phyloP scores from a whole-genome alignment of 495 filamentous ascomycete species.

The Tirmania nivea region DNA sequence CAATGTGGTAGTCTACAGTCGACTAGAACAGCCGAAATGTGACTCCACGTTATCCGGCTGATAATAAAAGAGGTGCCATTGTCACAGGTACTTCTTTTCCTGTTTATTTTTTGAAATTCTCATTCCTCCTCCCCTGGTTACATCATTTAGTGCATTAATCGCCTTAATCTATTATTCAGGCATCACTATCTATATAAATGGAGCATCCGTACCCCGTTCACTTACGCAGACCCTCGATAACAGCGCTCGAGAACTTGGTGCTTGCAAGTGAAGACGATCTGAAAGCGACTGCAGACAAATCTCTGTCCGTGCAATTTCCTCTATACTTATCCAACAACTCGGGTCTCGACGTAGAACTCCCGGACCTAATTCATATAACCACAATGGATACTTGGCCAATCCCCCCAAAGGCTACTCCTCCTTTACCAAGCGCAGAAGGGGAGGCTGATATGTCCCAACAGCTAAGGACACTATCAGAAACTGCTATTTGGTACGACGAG shows the following conservation, averaged over 20 bases:
- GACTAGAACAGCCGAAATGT: neutral
- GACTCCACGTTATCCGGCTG: neutral
- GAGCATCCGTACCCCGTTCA: neutral
- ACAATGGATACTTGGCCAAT: neutral
- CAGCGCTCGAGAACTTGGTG: neutral
- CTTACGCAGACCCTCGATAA: neutral
- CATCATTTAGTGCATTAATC: too few relatives aligned
- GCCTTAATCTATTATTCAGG: neutral
- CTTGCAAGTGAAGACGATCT: too few relatives aligned
- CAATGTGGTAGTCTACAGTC: neutral
- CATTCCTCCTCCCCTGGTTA: too few relatives aligned
- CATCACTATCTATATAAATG: neutral
- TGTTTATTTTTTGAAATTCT: too few relatives aligned
- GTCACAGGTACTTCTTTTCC: too few relatives aligned
- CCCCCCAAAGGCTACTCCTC: too few relatives aligned
- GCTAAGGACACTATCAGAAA: neutral
- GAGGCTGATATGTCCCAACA: neutral
- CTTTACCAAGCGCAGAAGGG: neutral
- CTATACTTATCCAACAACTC: neutral
- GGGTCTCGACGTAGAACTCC: neutral
- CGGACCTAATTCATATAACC: neutral
- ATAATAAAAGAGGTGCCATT: neutral
- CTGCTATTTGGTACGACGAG: neutral
- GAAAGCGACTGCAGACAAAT: neutral
- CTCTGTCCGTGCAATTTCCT: neutral